A percentile compares a stretch with the other conserved stretches of the same genome.
Conservation (phyloP, 1,139 yeast species). For the Protomyces macrosporus region DNA sequence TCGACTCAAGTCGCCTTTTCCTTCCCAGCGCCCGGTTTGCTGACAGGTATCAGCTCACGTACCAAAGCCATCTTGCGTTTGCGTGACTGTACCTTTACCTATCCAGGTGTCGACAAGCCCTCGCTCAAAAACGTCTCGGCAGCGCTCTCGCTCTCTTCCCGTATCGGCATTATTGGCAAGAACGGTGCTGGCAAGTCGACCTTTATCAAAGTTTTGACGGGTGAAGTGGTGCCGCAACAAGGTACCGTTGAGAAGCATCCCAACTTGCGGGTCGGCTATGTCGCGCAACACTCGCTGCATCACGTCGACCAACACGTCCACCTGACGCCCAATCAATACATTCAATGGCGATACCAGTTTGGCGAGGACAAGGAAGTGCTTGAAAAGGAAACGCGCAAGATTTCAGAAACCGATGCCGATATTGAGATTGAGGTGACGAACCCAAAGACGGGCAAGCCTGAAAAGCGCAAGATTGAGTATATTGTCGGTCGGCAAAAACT, state of each 20-base stretch:
- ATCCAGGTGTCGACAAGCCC: constrained; percentile 97
- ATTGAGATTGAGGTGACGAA: constrained; percentile 74
- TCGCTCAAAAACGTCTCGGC: constrained; percentile 83
- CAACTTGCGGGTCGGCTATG: constrained; percentile 93
- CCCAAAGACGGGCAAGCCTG: constrained; percentile 67
- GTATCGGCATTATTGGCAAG: constrained; percentile 95
- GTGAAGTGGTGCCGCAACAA: constrained; percentile 74
- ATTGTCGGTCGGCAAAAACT: constrained; percentile 94
- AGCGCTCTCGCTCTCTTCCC: constrained; percentile 98
- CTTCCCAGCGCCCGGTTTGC: constrained; percentile 99
- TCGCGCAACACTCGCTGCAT: constrained; percentile 97
- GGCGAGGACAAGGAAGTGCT: constrained; percentile 98
- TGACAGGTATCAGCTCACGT: constrained; percentile 99
- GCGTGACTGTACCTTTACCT: constrained; percentile 93
- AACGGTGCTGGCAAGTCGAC: constrained; percentile 99
- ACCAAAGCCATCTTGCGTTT: constrained; percentile 99
- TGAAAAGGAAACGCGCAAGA: constrained; percentile 84
- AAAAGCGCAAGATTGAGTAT: constrained; percentile 83
- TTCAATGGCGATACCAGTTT: constrained; percentile 96
- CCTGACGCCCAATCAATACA: constrained; percentile 92
- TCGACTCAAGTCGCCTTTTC: constrained; percentile 93
- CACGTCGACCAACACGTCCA: constrained; percentile 97
- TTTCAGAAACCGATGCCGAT: constrained; percentile 74
- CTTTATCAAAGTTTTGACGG: constrained; percentile 92
- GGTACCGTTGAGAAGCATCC: constrained; percentile 98